These are phyloP conservation scores for Chlorella variabilis DNA, from an alignment of 163 green algal species.

Conservation along the genomic window DNA sequence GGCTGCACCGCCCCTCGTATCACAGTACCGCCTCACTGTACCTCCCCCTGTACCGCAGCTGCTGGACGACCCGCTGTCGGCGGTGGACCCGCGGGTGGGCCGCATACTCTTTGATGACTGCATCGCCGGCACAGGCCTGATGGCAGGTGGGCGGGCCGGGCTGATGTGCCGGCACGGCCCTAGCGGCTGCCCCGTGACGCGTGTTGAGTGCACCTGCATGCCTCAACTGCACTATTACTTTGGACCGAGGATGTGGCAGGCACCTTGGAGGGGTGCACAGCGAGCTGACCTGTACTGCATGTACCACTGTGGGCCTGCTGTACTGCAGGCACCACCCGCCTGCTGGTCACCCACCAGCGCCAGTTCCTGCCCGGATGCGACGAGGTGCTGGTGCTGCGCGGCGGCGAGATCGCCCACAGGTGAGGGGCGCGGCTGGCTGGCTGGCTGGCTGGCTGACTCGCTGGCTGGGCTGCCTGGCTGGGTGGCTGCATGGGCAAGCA, in stretches of 20 bases:
- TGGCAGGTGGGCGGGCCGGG: slow-evolving; percentile 21
- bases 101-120: slow-evolving; percentile 46
- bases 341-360: slow-evolving; percentile 67
- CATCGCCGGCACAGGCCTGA: slow-evolving; percentile 38
- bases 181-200: too few relatives aligned
- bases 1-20: too few relatives aligned
- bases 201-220: too few relatives aligned
- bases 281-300: too few relatives aligned
- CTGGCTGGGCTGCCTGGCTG: not conserved
- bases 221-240: too few relatives aligned
- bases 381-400: slow-evolving; percentile 62
- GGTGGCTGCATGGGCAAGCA: too few relatives aligned
- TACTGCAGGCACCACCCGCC: slow-evolving; percentile 36
- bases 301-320: too few relatives aligned
- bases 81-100: slow-evolving; percentile 70
- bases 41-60: slow-evolving; percentile 41
- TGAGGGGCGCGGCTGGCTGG: not conserved
- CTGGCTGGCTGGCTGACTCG: too few relatives aligned
- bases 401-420: slow-evolving; percentile 33
- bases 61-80: slow-evolving; percentile 80
- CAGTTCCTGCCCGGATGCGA: slow-evolving; percentile 57
- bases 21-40: not conserved
- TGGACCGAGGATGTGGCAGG: too few relatives aligned
- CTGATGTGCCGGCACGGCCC: too few relatives aligned
- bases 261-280: too few relatives aligned